Percentiles rank a stretch among this genome's conserved stretches.
phyloP scores from a whole-genome alignment of 192 early-diverging fungal species.

The Chytriomyces sp. region DNA sequence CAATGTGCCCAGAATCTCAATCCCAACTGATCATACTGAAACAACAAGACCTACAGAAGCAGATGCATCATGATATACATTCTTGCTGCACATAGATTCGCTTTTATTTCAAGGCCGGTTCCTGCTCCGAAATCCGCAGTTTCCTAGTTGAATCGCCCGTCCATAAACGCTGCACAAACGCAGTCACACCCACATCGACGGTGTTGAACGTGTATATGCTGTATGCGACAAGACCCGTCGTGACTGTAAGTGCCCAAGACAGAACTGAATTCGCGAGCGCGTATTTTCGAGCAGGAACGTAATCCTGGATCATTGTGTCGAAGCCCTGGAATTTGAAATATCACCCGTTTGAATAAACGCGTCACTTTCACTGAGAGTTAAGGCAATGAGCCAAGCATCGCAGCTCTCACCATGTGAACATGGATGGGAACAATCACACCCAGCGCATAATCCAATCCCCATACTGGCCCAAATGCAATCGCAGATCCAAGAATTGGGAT shows the following conservation, averaged over 20 bases:
- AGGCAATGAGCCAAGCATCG: neutral
- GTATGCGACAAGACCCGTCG: conserved; percentile 76
- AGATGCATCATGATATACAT: too few relatives aligned
- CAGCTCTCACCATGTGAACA: conserved; percentile 65
- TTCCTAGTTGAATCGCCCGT: conserved; percentile 51
- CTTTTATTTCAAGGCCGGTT: too few relatives aligned
- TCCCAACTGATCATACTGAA: too few relatives aligned
- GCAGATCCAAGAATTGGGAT: conserved; percentile 81
- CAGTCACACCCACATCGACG: conserved; percentile 91
- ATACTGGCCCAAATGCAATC: conserved; percentile 75
- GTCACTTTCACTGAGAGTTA: neutral
- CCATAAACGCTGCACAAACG: conserved; percentile 84
- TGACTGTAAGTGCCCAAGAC: conserved; percentile 66
- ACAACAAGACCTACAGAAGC: too few relatives aligned
- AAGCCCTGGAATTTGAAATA: conserved; percentile 56
- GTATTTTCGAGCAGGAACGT: conserved; percentile 75
- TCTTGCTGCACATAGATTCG: too few relatives aligned
- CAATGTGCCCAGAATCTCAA: too few relatives aligned
- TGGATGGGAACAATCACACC: conserved; percentile 91
- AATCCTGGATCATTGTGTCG: conserved; percentile 75
- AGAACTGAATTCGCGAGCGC: conserved; percentile 63
- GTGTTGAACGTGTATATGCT: conserved; percentile 95
- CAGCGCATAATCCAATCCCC: conserved; percentile 84
- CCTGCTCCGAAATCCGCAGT: too few relatives aligned
- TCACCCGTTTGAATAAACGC: neutral